Conservation (phyloP, 257 asterid genomes). For the Scutellaria galericulata region DNA sequence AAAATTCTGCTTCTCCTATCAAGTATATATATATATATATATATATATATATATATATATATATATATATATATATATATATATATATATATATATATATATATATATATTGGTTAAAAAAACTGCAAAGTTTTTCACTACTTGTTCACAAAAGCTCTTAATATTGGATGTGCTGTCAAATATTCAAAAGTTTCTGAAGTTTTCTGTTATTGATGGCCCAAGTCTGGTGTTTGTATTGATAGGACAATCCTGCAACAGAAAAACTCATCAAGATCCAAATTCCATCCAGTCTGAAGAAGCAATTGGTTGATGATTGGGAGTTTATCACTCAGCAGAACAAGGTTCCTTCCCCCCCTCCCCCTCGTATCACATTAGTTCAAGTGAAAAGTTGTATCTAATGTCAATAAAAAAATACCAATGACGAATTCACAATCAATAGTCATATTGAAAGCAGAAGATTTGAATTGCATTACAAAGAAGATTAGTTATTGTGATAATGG, state of each 20-base stretch:
- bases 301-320: constrained; percentile 85
- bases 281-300: constrained; percentile 78
- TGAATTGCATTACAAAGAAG: no score
- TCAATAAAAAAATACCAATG: not conserved
- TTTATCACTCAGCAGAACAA: constrained; percentile 78
- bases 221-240: constrained; percentile 36
- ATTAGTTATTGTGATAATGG: no score
- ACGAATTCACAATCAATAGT: not conserved
- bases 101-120: no score
- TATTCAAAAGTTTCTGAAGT: not conserved
- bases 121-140: not conserved
- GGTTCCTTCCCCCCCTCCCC: constrained; percentile 44
- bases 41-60: no score
- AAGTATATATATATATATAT: no score
- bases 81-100: no score
- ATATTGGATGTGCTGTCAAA: not conserved
- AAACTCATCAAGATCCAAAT: constrained; percentile 71
- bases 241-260: constrained; percentile 61
- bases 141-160: constrained; percentile 15
- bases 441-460: no score
- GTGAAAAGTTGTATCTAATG: not conserved
- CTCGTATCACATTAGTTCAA: not conserved
- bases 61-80: not conserved
- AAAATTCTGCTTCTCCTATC: constrained; percentile 18
- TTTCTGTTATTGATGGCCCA: constrained; percentile 25